Percentiles rank a stretch among this genome's conserved stretches.
Conservation (phyloP, 371 early-diverging fungal genomes). For the Circinella minor region DNA sequence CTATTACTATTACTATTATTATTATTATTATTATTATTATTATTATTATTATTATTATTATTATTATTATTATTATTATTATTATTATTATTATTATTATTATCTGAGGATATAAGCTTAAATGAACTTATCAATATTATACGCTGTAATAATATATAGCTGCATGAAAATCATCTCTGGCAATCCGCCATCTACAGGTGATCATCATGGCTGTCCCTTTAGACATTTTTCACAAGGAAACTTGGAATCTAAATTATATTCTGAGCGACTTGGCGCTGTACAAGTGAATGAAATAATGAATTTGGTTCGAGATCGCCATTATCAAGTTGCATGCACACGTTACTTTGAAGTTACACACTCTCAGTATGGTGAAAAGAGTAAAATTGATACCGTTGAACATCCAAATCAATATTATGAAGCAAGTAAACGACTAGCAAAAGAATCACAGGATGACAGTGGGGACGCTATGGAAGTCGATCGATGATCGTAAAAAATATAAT, state of each 20-base stretch:
- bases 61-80: too few relatives aligned
- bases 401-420: conserved; percentile 94
- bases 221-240: conserved; percentile 73
- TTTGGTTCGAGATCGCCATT: conserved; percentile 79
- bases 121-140: too few relatives aligned
- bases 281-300: conserved; percentile 70
- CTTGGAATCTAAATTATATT: conserved; percentile 59
- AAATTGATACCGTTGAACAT: conserved; percentile 77
- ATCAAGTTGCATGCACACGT: conserved; percentile 92
- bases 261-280: conserved; percentile 52
- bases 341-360: conserved; percentile 80
- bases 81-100: too few relatives aligned
- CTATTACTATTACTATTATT: too few relatives aligned
- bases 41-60: too few relatives aligned
- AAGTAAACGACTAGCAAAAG: conserved; percentile 44
- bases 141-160: conserved; percentile 25
- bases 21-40: too few relatives aligned
- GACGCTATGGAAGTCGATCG: conserved; percentile 20
- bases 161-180: conserved; percentile 90
- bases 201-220: conserved; percentile 98
- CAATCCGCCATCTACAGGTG: conserved; percentile 80
- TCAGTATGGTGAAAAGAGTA: conserved; percentile 27
- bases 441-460: neutral
- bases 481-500: neutral
- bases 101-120: too few relatives aligned